A percentile compares a stretch with the other conserved stretches of the same genome.
phyloP scores from a whole-genome alignment of 176 grass and related monocot genomes.

The Puccinellia tenuiflora region DNA sequence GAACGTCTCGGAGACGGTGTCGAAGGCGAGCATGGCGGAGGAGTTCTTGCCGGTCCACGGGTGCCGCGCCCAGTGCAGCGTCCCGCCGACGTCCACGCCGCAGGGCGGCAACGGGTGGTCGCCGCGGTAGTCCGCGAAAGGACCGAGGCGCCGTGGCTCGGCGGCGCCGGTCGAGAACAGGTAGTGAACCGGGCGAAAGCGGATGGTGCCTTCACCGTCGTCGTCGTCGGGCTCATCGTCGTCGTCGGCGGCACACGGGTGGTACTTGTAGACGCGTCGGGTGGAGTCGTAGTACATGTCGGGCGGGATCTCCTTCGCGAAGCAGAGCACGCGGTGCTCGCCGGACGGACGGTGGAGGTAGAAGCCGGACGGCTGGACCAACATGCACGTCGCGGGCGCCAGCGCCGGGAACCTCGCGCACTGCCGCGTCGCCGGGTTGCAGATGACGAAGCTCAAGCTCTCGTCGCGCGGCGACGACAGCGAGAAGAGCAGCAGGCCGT shows the following conservation, averaged over 20 bases:
- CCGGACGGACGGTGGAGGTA: not conserved
- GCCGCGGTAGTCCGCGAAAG: not conserved
- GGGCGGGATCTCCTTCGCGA: not conserved
- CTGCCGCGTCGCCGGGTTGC: not conserved
- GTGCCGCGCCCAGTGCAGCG: not conserved
- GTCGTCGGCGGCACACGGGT: no score
- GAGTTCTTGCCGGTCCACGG: not conserved
- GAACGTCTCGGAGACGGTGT: not conserved
- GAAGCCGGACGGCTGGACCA: not conserved
- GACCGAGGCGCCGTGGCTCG: not conserved
- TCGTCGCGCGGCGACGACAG: no score
- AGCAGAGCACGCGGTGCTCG: not conserved
- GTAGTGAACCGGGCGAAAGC: not conserved
- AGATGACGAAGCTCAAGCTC: not conserved
- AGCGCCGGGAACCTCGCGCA: not conserved
- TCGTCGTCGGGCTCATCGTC: not conserved
- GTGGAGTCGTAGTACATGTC: not conserved
- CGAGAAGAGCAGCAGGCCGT: not conserved
- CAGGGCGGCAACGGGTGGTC: not conserved
- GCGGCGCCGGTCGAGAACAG: not conserved
- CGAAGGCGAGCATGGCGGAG: not conserved
- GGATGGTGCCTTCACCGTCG: not conserved
- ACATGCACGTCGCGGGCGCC: not conserved
- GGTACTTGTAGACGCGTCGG: not conserved
- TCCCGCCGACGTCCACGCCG: not conserved